phyloP scores from a whole-genome alignment of 495 filamentous ascomycete species.

The Aspergillus wentii region DNA sequence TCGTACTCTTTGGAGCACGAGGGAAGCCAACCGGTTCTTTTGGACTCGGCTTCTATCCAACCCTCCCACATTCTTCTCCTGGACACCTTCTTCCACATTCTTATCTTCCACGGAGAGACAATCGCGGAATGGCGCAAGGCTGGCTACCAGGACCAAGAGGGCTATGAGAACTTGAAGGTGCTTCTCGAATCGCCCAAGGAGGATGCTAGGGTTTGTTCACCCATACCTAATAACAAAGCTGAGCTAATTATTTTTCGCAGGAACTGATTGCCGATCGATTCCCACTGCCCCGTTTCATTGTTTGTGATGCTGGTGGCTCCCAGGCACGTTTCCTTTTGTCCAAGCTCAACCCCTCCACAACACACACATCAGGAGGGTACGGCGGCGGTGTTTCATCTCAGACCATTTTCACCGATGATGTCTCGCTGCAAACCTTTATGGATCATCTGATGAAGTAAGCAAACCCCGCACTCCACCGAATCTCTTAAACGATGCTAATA shows the following conservation, averaged over 20 bases:
- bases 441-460: constrained; percentile 98
- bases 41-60: constrained; percentile 95
- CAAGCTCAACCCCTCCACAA: constrained; percentile 97
- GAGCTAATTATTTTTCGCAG: constrained; percentile 35
- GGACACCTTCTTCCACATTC: constrained; percentile 99
- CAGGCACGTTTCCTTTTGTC: constrained; percentile 96
- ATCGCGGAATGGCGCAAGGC: constrained; percentile 98
- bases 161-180: constrained; percentile 91
- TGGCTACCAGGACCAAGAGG: constrained; percentile 96
- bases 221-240: not conserved
- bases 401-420: constrained; percentile 99
- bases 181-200: constrained; percentile 95
- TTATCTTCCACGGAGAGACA: constrained; percentile 98
- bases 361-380: constrained; percentile 90
- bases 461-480: no score
- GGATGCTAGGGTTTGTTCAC: constrained; percentile 75
- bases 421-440: constrained; percentile 98
- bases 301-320: constrained; percentile 96
- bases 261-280: constrained; percentile 97
- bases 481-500: constrained; percentile 24
- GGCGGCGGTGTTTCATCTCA: constrained; percentile 90
- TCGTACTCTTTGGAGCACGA: constrained; percentile 97
- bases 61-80: constrained; percentile 90
- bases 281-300: constrained; percentile 95
- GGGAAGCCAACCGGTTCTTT: constrained; percentile 79